Evolutionary conservation across 148 eudicot genomes (phyloP), one percentile per base, ranked within the genome.

Genomic region (Vaccinium darrowii): DNA sequence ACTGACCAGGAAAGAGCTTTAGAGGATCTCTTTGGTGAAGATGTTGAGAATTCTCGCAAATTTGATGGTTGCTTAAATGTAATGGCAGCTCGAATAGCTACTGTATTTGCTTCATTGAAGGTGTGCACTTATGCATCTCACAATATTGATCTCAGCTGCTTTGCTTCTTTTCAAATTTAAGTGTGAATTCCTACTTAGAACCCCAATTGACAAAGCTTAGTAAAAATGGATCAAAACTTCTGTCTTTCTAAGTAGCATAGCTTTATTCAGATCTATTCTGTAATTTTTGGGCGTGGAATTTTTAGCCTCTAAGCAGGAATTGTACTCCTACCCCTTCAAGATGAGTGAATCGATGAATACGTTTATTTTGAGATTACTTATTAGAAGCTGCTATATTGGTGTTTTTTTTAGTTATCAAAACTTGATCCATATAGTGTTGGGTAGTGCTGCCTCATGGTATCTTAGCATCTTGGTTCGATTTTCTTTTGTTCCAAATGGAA

Each of bases 51-150:
- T 90, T 88, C 96, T 87, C 94, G 92, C 56, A 92, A 88, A 89
- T 91, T 87, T 84, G 93, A 93, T 76, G 85, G 89, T 78, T 90
- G 93, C 91, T 87, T 97, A 89, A 95, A 87, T 88, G 50, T 84
- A 89, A 95, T 97, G 90, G 98, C 98, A 30, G 72, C 83, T 65
- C 90, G 99, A 80, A 91, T 97, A 76, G 98, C 98, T 75, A 95
- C 98, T 27, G 98, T 95, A 87, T 97, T 97, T 89, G 98, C 99
- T 87, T 97, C 99, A 78, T 79, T 97, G 85, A 97, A 95, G 99
- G 99, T 97, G 90, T 27, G 21, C 23, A 78, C 7, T 56, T 8
- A 21, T 33, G 14, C 5, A 30, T 79, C 11, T 85, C 67, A 21
- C 67, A 53, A 73, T 76, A 63, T 30, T 75, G 6, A n/a, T 8